A percentile compares a stretch with the other conserved stretches of the same genome.
These are phyloP conservation scores for Leishmania arabica DNA, from an alignment of 208 protist genomes.

Conservation along the genomic window DNA sequence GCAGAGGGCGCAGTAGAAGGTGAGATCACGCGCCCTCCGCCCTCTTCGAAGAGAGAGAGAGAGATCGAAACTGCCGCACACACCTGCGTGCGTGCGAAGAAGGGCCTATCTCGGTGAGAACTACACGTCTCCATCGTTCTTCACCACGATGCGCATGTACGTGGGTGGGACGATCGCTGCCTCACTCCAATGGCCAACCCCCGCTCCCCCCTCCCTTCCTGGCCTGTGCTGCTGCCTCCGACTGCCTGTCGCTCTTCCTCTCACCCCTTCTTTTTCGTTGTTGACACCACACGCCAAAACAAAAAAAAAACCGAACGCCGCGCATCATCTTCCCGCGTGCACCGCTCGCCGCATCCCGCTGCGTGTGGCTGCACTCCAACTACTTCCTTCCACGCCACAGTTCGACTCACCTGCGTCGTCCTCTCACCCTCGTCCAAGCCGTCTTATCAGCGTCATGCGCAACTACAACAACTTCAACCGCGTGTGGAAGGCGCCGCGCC, in stretches of 20 bases:
- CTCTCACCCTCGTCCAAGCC: neutral
- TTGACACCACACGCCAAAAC: neutral
- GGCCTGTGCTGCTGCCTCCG: neutral
- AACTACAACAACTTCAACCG: conserved; percentile 98
- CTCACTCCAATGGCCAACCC: too few species aligned
- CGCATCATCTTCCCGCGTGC: neutral
- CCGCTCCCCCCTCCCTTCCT: neutral
- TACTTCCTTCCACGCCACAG: neutral
- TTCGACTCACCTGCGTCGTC: neutral
- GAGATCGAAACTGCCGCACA: too few species aligned
- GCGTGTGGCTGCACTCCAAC: neutral
- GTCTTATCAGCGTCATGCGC: conserved; percentile 51
- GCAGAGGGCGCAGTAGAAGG: too few species aligned
- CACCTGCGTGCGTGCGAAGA: too few species aligned
- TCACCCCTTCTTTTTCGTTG: neutral
- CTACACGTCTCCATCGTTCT: too few species aligned
- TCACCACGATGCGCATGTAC: too few species aligned
- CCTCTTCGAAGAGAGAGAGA: too few species aligned
- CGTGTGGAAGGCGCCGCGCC: conserved; percentile 97
- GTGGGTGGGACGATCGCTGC: too few species aligned
- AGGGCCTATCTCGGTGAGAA: too few species aligned
- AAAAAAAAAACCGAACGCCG: neutral
- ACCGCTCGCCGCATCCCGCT: neutral
- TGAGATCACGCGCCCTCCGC: too few species aligned
- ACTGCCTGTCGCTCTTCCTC: neutral